Evolutionary conservation across 257 asterid genomes (phyloP).

Genomic region (Hygrophila difformis): DNA sequence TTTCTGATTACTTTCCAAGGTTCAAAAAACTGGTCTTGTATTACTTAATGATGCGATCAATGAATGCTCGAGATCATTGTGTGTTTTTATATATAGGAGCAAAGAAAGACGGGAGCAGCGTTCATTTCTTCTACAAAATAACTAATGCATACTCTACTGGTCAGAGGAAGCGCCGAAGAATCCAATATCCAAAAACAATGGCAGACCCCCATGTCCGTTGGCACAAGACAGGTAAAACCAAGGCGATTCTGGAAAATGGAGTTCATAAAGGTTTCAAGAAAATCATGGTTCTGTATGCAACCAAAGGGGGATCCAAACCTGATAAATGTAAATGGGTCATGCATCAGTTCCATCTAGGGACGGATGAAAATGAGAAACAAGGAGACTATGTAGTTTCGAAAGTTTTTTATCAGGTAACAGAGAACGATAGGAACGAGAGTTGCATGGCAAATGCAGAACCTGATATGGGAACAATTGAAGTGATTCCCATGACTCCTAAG

Average conservation of each 20-base stretch:
- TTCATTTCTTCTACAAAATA: slow-evolving; percentile 62
- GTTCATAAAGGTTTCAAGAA: slow-evolving; percentile 69
- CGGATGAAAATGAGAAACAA: slow-evolving; percentile 51
- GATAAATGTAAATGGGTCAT: slow-evolving; percentile 77
- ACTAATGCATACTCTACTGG: slow-evolving; percentile 73
- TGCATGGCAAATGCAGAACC: slow-evolving; percentile 31
- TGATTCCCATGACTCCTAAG: slow-evolving; percentile 66
- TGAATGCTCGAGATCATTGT: not conserved
- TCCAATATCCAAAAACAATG: slow-evolving; percentile 26
- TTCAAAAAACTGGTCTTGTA: too few species aligned
- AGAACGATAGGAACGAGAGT: slow-evolving; percentile 20
- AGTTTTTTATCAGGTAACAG: slow-evolving; percentile 56
- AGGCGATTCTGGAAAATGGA: slow-evolving; percentile 47
- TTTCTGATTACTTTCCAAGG: too few species aligned
- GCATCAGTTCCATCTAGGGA: slow-evolving; percentile 93
- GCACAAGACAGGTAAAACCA: slow-evolving; percentile 93
- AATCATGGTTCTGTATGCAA: slow-evolving; percentile 74
- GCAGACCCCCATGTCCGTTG: slow-evolving; percentile 45
- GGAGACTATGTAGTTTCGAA: slow-evolving; percentile 75
- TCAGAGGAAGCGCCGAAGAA: slow-evolving; percentile 68
- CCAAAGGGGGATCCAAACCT: slow-evolving; percentile 46
- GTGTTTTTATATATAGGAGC: slow-evolving; percentile 43
- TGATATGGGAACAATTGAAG: slow-evolving; percentile 25
- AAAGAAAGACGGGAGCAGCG: slow-evolving; percentile 72
- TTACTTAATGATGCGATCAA: too few species aligned